Percentiles rank a stretch among this genome's conserved stretches.
Evolutionary conservation across 2,329 filamentous ascomycete species (phyloP).

Genomic region (Sporothrix curviconia): DNA sequence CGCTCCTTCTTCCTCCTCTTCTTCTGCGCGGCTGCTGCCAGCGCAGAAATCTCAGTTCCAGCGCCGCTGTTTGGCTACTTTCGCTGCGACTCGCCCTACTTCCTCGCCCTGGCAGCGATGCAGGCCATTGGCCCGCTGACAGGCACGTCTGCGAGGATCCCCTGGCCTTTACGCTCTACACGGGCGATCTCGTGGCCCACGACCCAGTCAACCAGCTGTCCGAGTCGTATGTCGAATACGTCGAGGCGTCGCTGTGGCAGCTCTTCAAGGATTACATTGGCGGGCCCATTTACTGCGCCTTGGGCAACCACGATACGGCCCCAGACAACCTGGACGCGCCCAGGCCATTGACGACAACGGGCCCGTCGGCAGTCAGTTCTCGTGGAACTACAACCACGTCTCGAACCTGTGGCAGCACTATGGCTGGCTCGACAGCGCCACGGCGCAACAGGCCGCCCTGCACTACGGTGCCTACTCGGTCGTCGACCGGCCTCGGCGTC

Average conservation of each 20-base stretch:
- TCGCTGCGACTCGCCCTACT: constrained; percentile 52
- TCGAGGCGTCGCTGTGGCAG: constrained; percentile 45
- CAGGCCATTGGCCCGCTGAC: constrained; percentile 50
- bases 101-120: constrained; percentile 47
- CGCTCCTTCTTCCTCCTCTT: constrained; percentile 18
- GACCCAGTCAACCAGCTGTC: constrained; percentile 46
- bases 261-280: constrained; percentile 51
- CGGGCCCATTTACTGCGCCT: constrained; percentile 48
- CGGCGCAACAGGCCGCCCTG: constrained; percentile 29
- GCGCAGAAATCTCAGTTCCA: constrained; percentile 36
- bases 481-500: constrained; percentile 38
- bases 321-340: constrained; percentile 48
- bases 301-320: constrained; percentile 53
- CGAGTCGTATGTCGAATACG: constrained; percentile 45
- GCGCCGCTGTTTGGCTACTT: constrained; percentile 50
- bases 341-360: constrained; percentile 33
- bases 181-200: constrained; percentile 53
- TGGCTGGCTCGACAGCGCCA: constrained; percentile 38
- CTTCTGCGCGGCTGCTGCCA: constrained; percentile 21
- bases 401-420: constrained; percentile 44
- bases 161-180: constrained; percentile 53
- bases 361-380: constrained; percentile 43
- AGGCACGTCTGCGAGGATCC: constrained; percentile 40
- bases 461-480: constrained; percentile 49
- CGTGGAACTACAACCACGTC: constrained; percentile 49